A percentile compares a stretch with the other conserved stretches of the same genome.
These are phyloP conservation scores for cucumber (Cucumis sativus) DNA, from an alignment of 306 rosid genomes.

Conservation along the genomic window Cucumber_9930_V3 NC_026657.2:28114001-28114500, in stretches of 20 bases:
- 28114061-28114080: neutral
- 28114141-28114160: neutral
- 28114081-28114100: neutral
- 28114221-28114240: neutral
- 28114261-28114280: neutral
- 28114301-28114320: neutral
- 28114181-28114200: neutral
- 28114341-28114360: too few species aligned
- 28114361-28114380: too few species aligned
- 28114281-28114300: neutral
- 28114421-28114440: too few species aligned
- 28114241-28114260: neutral
- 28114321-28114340: neutral
- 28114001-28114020: too few species aligned
- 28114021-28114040: too few species aligned
- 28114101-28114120: neutral
- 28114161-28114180: neutral
- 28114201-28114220: conserved; percentile 5
- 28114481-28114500: too few species aligned
- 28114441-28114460: too few species aligned
- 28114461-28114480: too few species aligned
- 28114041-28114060: neutral
- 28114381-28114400: too few species aligned
- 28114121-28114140: too few species aligned
- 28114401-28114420: too few species aligned